Evolutionary conservation across 2,329 filamentous ascomycete genomes (phyloP).

Genomic region (Epichloe hybrida): DNA sequence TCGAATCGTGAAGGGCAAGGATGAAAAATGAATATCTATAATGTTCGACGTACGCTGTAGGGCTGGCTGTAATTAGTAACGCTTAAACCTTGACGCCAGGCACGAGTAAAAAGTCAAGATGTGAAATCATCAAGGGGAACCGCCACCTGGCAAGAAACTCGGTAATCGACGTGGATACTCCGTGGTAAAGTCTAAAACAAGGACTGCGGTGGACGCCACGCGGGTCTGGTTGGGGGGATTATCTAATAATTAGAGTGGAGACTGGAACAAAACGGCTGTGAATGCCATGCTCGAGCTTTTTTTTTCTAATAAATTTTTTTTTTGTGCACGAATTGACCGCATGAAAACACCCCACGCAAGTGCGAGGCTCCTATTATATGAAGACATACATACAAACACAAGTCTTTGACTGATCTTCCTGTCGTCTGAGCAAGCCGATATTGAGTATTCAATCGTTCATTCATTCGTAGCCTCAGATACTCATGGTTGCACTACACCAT

Average conservation of each 20-base stretch:
- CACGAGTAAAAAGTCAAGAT: not conserved
- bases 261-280: too few relatives aligned
- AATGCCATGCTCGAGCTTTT: too few relatives aligned
- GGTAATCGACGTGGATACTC: not conserved
- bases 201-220: not conserved
- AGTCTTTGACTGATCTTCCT: too few relatives aligned
- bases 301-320: too few relatives aligned
- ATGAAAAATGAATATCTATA: not conserved
- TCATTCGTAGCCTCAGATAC: too few relatives aligned
- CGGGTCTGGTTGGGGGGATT: not conserved
- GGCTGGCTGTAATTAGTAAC: not conserved
- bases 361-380: too few relatives aligned
- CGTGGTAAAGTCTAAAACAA: not conserved
- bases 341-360: too few relatives aligned
- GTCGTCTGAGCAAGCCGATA: too few relatives aligned
- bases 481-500: not conserved
- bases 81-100: not conserved
- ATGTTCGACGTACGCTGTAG: not conserved
- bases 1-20: not conserved
- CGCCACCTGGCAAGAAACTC: not conserved
- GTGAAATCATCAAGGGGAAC: not conserved
- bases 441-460: too few relatives aligned
- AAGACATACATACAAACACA: too few relatives aligned
- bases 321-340: too few relatives aligned
- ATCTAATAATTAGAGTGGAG: too few relatives aligned